Base-by-base conservation (phyloP, 2,329 filamentous ascomycete genomes). In the Bertia moriformis region DNA sequence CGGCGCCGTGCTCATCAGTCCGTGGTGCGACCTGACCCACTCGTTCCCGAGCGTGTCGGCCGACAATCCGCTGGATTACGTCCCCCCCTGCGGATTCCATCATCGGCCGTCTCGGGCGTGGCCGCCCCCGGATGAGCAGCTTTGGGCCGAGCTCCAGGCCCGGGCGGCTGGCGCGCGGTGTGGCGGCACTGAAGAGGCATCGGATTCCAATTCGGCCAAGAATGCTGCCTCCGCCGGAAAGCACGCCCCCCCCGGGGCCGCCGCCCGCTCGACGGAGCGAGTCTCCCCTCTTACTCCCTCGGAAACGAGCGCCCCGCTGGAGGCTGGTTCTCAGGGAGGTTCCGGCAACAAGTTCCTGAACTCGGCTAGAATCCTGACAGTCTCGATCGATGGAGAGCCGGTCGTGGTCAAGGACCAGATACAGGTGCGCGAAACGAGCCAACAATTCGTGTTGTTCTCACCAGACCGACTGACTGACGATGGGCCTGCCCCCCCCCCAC, bases 1-100 rank as follows among this genome's bases (percentile, higher is more conserved):
- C 2, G 91, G 91, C 2, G 88, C 83, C 3, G 78, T 96, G 33
- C 65, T 96, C 30, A 83, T 96, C 39, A 94, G 86, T 38, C 91
- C 91, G 1, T 98, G 91, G 91, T 87, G 89, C 4, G 91, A 98
- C 54, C 62, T 96, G 39, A 93, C 86, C 0, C 89, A 96, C 54
- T 95, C 88, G 0, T 96, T 96, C 45, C 91, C 91, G 0, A 95
- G 88, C 46, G 71, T 94, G 14, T 71, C 74, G 2, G 72, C 67
- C 4, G 74, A 86, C 29, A 77, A 74, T 38, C 72, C 74, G 1
- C 59, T 86, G 38, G 91, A 98, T 54, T 96, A 95, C 49, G 89
- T 98, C 22, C 89, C 91, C 3, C 62, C 78, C 1, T 70, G 80
- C 47, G 91, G 91, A 0, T 96, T 98, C 50, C 78, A 93, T 46